A percentile compares a stretch with the other conserved stretches of the same genome.
These are phyloP conservation scores for Leccinum subtestaceum DNA, from an alignment of 768 basidiomycete genomes.

Conservation along the genomic window DNA sequence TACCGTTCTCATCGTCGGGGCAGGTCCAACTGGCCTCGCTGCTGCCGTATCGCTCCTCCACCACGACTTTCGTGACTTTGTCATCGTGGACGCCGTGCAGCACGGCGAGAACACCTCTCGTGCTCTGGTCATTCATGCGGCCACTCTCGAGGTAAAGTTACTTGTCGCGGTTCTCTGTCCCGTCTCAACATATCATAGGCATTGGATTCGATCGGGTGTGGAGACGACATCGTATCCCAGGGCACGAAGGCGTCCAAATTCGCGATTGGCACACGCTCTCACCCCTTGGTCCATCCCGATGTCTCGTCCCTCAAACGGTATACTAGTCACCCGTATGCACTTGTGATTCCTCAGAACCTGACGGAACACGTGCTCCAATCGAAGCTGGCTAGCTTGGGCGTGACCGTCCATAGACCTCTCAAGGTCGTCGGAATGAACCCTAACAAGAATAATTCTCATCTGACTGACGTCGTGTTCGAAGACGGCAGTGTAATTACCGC, in stretches of 20 bases:
- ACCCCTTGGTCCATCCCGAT: slow-evolving; percentile 27
- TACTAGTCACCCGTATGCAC: slow-evolving; percentile 44
- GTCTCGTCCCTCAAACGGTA: slow-evolving; percentile 37
- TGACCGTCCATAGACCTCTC: neutral
- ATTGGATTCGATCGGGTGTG: slow-evolving; percentile 43
- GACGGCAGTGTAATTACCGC: neutral
- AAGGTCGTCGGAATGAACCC: neutral
- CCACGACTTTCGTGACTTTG: neutral
- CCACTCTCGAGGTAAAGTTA: slow-evolving; percentile 46
- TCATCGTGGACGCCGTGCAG: neutral
- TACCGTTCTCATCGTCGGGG: neutral
- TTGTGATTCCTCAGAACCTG: slow-evolving; percentile 44
- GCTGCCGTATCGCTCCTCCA: neutral
- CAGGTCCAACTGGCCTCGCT: neutral
- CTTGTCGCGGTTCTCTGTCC: neutral
- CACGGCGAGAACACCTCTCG: slow-evolving; percentile 39
- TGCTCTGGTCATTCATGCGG: slow-evolving; percentile 49
- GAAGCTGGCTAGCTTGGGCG: neutral
- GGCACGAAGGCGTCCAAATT: slow-evolving; percentile 33
- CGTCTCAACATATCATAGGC: slow-evolving; percentile 31
- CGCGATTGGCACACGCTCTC: slow-evolving; percentile 32
- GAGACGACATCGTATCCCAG: slow-evolving; percentile 36
- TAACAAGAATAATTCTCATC: neutral
- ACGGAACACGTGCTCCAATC: slow-evolving; percentile 41
- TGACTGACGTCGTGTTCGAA: neutral